phyloP scores from a whole-genome alignment of 306 rosid genomes.

The Lotus japonicus region DNA sequence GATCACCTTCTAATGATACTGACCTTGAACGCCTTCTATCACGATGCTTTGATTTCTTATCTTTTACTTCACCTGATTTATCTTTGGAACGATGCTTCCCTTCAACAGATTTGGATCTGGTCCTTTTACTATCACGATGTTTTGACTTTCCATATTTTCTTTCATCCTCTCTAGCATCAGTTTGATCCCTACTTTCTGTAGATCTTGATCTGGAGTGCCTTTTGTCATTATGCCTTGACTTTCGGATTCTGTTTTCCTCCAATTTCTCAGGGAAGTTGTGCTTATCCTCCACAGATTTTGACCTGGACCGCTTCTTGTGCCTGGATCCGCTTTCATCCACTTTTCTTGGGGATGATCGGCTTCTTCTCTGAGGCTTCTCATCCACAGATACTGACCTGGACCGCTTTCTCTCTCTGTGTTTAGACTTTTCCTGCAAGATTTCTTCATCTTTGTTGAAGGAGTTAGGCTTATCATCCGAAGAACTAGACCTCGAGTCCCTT shows the following conservation, averaged over 20 bases:
- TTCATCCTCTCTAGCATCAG: constrained; percentile 36
- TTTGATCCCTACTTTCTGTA: constrained; percentile 41
- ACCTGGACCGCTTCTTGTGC: constrained; percentile 62
- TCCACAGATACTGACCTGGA: constrained; percentile 68
- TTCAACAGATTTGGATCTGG: constrained; percentile 58
- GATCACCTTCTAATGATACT: constrained; percentile 48
- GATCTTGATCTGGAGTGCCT: constrained; percentile 83
- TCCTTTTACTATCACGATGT: constrained; percentile 42
- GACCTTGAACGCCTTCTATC: constrained; percentile 79
- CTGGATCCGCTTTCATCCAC: constrained; percentile 56
- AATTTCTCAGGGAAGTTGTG: constrained; percentile 35
- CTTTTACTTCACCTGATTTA: constrained; percentile 40
- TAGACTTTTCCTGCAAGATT: constrained; percentile 41
- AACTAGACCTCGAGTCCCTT: constrained; percentile 73
- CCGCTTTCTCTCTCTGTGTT: constrained; percentile 56
- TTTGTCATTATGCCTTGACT: constrained; percentile 45
- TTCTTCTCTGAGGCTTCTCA: constrained; percentile 43
- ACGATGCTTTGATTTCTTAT: constrained; percentile 62
- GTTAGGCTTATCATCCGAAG: constrained; percentile 48
- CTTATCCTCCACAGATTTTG: constrained; percentile 66
- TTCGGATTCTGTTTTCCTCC: constrained; percentile 40
- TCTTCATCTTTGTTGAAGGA: constrained; percentile 42
- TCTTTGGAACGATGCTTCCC: constrained; percentile 46
- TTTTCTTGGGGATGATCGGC: constrained; percentile 57
- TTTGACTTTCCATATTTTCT: constrained; percentile 44